Percentiles rank a stretch among this genome's conserved stretches.
phyloP scores from a whole-genome alignment of 2,329 filamentous ascomycete species.

The Sporothrix phasma region DNA sequence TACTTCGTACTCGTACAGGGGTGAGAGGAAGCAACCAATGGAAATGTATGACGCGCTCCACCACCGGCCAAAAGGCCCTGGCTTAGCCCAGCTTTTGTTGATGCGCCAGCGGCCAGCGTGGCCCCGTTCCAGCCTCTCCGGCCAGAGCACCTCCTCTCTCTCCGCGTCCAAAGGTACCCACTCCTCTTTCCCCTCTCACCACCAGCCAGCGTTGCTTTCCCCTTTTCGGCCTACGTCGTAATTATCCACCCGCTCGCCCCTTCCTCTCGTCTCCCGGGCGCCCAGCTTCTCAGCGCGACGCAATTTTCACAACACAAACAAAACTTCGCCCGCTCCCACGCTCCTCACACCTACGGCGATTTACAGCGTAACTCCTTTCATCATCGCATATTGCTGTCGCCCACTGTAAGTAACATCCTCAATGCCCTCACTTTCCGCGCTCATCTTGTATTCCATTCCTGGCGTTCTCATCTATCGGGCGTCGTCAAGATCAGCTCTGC shows the following conservation, averaged over 20 bases:
- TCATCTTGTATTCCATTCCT: background rate
- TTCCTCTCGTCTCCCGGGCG: constrained; percentile 18
- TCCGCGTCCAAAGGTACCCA: constrained; percentile 1
- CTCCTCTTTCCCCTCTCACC: background rate
- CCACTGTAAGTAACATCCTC: constrained; percentile 11
- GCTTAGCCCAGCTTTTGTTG: constrained; percentile 10
- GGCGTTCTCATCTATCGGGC: background rate
- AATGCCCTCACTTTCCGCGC: background rate
- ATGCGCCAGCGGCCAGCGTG: background rate
- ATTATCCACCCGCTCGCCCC: constrained; percentile 3
- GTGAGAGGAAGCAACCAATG: background rate
- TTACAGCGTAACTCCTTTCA: constrained; percentile 15
- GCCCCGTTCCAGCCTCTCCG: background rate
- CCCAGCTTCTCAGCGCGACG: constrained; percentile 17
- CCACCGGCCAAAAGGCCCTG: background rate
- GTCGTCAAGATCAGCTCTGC: background rate
- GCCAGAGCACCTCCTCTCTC: background rate
- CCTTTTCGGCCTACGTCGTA: constrained; percentile 7
- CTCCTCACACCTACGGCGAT: constrained; percentile 11
- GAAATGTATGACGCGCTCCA: background rate
- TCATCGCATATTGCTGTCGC: constrained; percentile 13
- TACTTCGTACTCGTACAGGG: background rate
- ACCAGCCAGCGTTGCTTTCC: constrained; percentile 11
- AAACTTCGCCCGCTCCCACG: constrained; percentile 14
- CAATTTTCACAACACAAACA: constrained; percentile 19